A percentile compares a stretch with the other conserved stretches of the same genome.
phyloP scores from a whole-genome alignment of 2,329 filamentous ascomycete genomes.

The Coleophoma crateriformis region DNA sequence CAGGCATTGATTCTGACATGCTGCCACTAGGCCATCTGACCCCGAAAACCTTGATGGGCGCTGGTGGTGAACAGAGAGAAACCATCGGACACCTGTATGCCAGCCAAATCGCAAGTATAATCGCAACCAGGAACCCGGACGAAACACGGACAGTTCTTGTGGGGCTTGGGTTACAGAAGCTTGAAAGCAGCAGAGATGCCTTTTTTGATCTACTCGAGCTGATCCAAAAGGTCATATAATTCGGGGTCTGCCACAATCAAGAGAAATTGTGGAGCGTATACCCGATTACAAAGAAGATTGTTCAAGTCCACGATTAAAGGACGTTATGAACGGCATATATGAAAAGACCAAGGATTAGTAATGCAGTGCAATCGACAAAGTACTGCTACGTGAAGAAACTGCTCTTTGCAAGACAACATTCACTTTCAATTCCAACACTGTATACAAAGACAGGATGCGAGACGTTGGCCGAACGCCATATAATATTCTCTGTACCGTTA shows the following conservation, averaged over 20 bases:
- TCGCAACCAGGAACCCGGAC: constrained; percentile 65
- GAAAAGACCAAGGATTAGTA: neutral
- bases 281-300: too few relatives aligned
- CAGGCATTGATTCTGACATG: constrained; percentile 25
- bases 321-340: neutral
- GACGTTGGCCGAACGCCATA: too few relatives aligned
- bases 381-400: too few relatives aligned
- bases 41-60: constrained; percentile 81
- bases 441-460: neutral
- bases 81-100: constrained; percentile 84
- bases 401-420: too few relatives aligned
- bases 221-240: constrained; percentile 43
- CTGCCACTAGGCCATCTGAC: constrained; percentile 80
- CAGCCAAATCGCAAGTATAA: constrained; percentile 78
- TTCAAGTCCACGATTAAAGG: neutral
- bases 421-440: neutral
- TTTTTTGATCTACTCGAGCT: constrained; percentile 64
- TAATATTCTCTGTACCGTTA: constrained; percentile 1
- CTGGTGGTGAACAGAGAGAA: constrained; percentile 72
- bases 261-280: too few relatives aligned
- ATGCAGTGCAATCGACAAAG: too few relatives aligned
- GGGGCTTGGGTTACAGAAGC: constrained; percentile 51
- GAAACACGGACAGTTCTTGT: constrained; percentile 56
- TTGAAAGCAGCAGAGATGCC: constrained; percentile 39
- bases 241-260: neutral